These are phyloP conservation scores for Boletus rubescentipes DNA, from an alignment of 768 basidiomycete species.

Conservation along the genomic window DNA sequence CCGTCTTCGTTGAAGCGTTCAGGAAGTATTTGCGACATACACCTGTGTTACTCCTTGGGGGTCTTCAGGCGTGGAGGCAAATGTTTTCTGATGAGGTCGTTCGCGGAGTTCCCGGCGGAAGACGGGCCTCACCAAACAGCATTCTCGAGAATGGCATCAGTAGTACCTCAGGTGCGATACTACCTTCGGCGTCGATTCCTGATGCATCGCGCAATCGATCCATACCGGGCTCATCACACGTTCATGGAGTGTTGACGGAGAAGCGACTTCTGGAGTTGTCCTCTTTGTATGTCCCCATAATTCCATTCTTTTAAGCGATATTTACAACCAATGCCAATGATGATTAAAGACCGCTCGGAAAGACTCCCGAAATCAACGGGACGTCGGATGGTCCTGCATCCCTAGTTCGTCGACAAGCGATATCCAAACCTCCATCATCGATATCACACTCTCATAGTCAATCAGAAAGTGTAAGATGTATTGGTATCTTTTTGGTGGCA, in stretches of 20 bases:
- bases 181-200: conserved; percentile 15
- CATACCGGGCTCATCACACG: conserved; percentile 1
- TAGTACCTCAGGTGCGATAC: conserved; percentile 28
- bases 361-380: conserved; percentile 11
- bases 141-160: conserved; percentile 26
- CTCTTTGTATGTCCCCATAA: conserved; percentile 18
- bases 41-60: conserved; percentile 84
- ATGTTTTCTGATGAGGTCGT: conserved; percentile 47
- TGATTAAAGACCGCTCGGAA: conserved; percentile 18
- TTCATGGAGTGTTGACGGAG: conserved; percentile 20
- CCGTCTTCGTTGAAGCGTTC: conserved; percentile 75
- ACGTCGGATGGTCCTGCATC: conserved; percentile 15
- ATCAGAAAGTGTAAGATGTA: conserved; percentile 47
- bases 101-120: conserved; percentile 23
- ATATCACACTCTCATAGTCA: conserved; percentile 48
- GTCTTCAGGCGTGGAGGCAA: conserved; percentile 76
- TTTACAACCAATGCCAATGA: conserved; percentile 16
- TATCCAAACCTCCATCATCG: conserved; percentile 43
- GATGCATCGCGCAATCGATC: conserved; percentile 17
- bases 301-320: neutral
- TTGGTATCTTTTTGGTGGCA: conserved; percentile 6
- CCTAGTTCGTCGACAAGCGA: conserved; percentile 39
- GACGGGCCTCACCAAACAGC: conserved; percentile 15
- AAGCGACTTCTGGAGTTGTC: conserved; percentile 19
- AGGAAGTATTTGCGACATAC: conserved; percentile 66